Base-by-base conservation (phyloP, 345 rosid species). In the Brassica cretica region DNA sequence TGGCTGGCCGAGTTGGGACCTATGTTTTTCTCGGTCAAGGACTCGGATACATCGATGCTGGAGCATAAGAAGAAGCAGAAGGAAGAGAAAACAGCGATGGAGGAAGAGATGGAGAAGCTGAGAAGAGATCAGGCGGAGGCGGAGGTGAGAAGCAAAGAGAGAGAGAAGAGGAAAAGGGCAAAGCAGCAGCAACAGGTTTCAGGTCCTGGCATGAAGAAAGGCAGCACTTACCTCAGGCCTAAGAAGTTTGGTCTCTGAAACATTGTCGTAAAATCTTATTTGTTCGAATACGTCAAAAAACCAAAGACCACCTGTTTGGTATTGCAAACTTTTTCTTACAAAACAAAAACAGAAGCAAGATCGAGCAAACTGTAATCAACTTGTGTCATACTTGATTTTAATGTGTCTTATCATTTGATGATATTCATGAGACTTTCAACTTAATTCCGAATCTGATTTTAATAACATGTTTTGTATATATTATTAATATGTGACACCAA, bases 1-100 rank as follows among this genome's bases (percentile, higher is more conserved):
- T 95, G 99, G 98, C 62, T 91, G 78, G 97, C 97, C 0, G 97
- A 93, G 88, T 66, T 95, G 8, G 99, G 99, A 21, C 98, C 99
- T 2, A 91, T 95, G 99, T 95, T 95, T 69, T 95, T 95, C 76
- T 90, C 98, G 0, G 96, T 93, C 6, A 95, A 95, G 82, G 99
- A 93, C 11, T 93, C 99, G 0, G 94, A 95, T 65, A 90, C 93
- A 0, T 90, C 98, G 0, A 82, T 93, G 91, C 68, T 90, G 82
- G 99, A 91, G 84, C 99, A 93, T 79, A 95, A 91, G 82, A 93
- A 88, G 74, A 95, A 81, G 77, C 95, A 95, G 82, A 93, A 93
- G 84, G 90, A 90, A 76, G 94, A 88, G 63, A 95, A 93, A 81
- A 85, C 96, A 0, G 96, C 96, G 0, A 93, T 93, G 99, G 99